Conservation (phyloP, 208 protist species). For the Trypanosoma rangeli region DNA sequence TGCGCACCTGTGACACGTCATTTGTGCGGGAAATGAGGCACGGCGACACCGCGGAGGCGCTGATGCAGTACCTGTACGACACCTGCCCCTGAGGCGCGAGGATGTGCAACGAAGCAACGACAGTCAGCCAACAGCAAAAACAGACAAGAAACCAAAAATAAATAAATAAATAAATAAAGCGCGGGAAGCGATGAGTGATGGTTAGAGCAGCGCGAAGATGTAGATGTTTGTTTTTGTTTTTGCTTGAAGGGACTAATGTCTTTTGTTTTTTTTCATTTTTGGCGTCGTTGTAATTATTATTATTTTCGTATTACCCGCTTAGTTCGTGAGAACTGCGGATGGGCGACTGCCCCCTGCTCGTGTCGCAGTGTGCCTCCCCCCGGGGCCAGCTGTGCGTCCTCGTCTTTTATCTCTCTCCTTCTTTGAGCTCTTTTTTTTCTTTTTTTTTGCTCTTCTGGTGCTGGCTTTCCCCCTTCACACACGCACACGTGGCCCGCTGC, state of each 20-base stretch:
- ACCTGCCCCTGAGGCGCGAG: constrained; percentile 51
- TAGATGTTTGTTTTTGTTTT: constrained; percentile 6
- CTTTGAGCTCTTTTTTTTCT: constrained; percentile 7
- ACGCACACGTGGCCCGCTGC: neutral
- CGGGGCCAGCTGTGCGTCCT: no score
- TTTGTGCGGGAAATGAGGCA: constrained; percentile 53
- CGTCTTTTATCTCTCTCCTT: neutral
- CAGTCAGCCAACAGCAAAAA: neutral
- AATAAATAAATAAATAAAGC: constrained; percentile 1
- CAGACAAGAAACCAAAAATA: no score
- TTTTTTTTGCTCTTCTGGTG: neutral
- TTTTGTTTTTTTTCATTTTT: constrained; percentile 1
- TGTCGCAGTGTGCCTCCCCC: no score
- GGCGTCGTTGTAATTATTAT: constrained; percentile 1
- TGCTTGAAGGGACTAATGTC: neutral
- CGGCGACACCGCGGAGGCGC: constrained; percentile 35
- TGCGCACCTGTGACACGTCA: constrained; percentile 63
- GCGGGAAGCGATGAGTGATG: neutral
- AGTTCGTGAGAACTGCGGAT: no score
- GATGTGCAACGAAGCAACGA: no score
- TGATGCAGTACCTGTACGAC: constrained; percentile 84
- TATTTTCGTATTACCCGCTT: neutral
- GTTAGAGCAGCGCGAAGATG: neutral
- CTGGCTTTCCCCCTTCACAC: neutral
- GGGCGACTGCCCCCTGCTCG: no score